These are phyloP conservation scores for Mayamaea pseudoterrestris DNA, from an alignment of 108 stramenopile genomes.

Conservation along the genomic window DNA sequence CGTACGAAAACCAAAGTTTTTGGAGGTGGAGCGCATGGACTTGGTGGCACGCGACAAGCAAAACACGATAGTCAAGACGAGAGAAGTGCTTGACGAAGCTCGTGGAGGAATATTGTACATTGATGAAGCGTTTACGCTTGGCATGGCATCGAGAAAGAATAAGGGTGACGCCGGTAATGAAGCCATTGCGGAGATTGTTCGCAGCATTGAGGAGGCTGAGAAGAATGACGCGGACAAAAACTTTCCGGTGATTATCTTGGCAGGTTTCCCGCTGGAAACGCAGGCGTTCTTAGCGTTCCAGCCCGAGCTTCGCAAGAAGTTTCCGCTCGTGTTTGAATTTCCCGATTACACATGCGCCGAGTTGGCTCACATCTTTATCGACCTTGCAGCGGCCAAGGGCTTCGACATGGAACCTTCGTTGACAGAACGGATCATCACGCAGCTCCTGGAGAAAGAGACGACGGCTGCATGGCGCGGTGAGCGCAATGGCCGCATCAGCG, in stretches of 20 bases:
- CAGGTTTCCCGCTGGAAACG: constrained; percentile 83
- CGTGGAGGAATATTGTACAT: constrained; percentile 83
- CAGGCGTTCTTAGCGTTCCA: constrained; percentile 65
- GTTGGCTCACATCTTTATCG: constrained; percentile 70
- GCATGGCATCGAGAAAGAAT: constrained; percentile 68
- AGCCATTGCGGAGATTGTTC: constrained; percentile 64
- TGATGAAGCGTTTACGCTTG: constrained; percentile 84
- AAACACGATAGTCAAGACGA: constrained; percentile 63
- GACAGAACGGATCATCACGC: constrained; percentile 34
- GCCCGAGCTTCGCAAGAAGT: constrained; percentile 54
- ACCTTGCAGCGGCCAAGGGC: constrained; percentile 73
- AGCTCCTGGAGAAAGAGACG: constrained; percentile 55
- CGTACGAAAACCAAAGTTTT: constrained; percentile 74
- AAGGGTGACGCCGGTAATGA: constrained; percentile 53
- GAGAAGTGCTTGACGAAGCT: constrained; percentile 78
- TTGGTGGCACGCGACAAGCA: constrained; percentile 65
- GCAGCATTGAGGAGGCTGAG: constrained; percentile 58
- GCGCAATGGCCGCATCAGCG: constrained; percentile 79
- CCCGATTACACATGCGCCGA: constrained; percentile 78
- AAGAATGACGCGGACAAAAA: constrained; percentile 27
- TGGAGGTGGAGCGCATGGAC: constrained; percentile 85
- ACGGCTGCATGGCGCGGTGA: constrained; percentile 64
- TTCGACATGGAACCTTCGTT: constrained; percentile 65
- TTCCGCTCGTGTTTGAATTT: constrained; percentile 74
- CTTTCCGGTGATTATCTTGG: constrained; percentile 66